Evolutionary conservation across 1,284 basidiomycete species (phyloP), one percentile per base, ranked within the genome.

Genomic region (Cerrena zonata): DNA sequence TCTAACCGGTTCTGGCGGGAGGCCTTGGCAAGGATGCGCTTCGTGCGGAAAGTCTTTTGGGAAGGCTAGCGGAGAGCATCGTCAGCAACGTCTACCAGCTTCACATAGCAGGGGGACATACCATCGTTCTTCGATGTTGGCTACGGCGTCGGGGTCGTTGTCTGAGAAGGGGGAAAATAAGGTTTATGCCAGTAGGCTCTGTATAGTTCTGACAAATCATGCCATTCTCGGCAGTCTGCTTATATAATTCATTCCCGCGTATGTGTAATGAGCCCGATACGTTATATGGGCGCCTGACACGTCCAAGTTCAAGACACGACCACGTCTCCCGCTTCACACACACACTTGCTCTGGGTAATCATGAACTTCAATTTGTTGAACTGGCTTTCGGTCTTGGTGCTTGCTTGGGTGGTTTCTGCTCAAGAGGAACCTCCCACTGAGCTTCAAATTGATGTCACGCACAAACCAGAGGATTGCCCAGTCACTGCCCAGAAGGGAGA

Each of bases 1-100:
- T 72, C 83, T 61, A 64, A 94, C 91, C 95, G 84, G 83, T 99
- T 99, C 82, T 95, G 93, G 69, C 91, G 85, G 56, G 80, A 73
- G 57, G 94, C 94, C 85, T 98, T 98, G 67, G 95, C 93, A 63
- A 99, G 91, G 70, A 87, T 94, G 71, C 88, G 86, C 83, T 99
- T 96, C 67, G 87, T 92, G 68, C 90, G 82, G 86, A 97, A 97
- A 57, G 91, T 84, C 79, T 98, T 98, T 84, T 97, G 91, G 69
- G 94, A 97, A 73, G 94, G 94, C 94, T 94, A 57, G 2, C 57
- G 3, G 22, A 48, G 30, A 36, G 18, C 18, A 22, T 11, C 49
- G 36, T n/a, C 22, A n/a, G 2, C 21, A 27, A 5, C 19, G 24
- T 39, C 22, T 45, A 2, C 26, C 2, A 15, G 22, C 37, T 24